A percentile compares a stretch with the other conserved stretches of the same genome.
These are phyloP conservation scores for Lathyrus sativus DNA, from an alignment of 306 rosid genomes.

Conservation along the genomic window DNA sequence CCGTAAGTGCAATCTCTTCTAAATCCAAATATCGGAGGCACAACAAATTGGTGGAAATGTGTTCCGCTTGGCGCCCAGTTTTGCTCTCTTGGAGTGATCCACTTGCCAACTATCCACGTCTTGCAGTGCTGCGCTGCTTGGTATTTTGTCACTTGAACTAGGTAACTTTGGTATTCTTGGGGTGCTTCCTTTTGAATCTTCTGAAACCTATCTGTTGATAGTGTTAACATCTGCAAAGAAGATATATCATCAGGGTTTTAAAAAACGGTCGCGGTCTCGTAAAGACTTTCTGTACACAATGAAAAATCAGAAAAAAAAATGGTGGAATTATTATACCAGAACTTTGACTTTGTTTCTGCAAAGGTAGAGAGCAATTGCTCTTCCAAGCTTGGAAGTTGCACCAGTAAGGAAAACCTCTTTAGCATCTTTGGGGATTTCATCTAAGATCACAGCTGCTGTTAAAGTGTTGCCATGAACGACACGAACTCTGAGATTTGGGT, in stretches of 20 bases:
- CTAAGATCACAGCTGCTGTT: constrained; percentile 83
- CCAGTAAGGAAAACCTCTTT: constrained; percentile 71
- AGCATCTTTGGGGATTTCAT: constrained; percentile 68
- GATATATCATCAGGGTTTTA: too few relatives aligned
- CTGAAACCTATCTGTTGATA: constrained; percentile 74
- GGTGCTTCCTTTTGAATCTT: constrained; percentile 81
- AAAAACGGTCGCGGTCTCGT: too few relatives aligned
- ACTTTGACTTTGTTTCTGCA: constrained; percentile 72
- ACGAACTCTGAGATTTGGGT: constrained; percentile 75
- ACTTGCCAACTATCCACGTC: constrained; percentile 98
- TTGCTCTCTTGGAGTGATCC: constrained; percentile 91
- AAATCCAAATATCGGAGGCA: constrained; percentile 72
- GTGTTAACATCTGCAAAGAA: constrained; percentile 72
- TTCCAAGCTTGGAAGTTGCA: constrained; percentile 90
- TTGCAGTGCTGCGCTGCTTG: constrained; percentile 82
- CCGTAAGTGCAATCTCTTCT: constrained; percentile 91
- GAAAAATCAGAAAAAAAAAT: neutral
- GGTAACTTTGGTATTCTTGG: constrained; percentile 61
- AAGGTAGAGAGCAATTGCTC: constrained; percentile 93
- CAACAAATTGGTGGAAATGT: constrained; percentile 91
- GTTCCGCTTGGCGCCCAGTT: constrained; percentile 81
- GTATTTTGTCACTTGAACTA: constrained; percentile 86
- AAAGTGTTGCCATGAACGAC: constrained; percentile 94
- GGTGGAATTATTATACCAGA: constrained; percentile 39
- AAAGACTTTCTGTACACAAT: too few relatives aligned